Evolutionary conservation across 352 stramenopile genomes (phyloP), one percentile per base, ranked within the genome.

Genomic region (Phytopythium vexans): DNA sequence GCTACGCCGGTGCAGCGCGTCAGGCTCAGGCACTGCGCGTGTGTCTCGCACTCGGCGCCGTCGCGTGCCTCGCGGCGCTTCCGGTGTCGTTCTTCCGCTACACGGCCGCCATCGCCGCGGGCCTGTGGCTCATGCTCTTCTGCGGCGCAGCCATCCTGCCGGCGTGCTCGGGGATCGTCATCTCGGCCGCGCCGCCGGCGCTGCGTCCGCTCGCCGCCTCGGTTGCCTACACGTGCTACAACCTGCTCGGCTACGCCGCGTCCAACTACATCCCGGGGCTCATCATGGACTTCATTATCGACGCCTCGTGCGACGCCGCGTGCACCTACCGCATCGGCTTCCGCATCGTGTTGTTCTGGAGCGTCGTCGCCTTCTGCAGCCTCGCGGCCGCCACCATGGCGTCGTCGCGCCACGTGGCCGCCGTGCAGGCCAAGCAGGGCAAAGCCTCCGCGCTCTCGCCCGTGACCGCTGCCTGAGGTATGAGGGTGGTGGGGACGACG

Each of bases 71-170:
- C 2, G 62, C 74, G 16, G 72, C 83, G 40, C 40, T 91, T 3
- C 81, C 83, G 3, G 74, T 94, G 27, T 86, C 79, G 9, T 90
- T 79, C 56, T 60, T 88, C 11, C 77, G 80, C 64, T 77, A 61
- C 52, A 90, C 79, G 14, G 60, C 74, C 38, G 66, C 64, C 44
- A 92, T 93, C 55, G 82, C 82, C 21, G 21, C 80, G 27, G 86
- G 88, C 49, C 73, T 93, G 6, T 93, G 83, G 83, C 52, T 82
- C 49, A 92, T 93, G 82, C 66, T 93, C n/a, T 93, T 93, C 64
- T 91, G 74, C 44, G 83, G 83, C 15, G 83, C 74, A 33, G 70
- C 62, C 27, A 74, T 91, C 41, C 64, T 93, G 31, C 80, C 83
- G 4, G 78, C 83, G 12, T 93, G 81, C 63, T 92, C 83, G 35